Percentiles rank a stretch among this genome's conserved stretches.
phyloP scores from a whole-genome alignment of 129 eudicot genomes.

The Dittrichia graveolens region DNA sequence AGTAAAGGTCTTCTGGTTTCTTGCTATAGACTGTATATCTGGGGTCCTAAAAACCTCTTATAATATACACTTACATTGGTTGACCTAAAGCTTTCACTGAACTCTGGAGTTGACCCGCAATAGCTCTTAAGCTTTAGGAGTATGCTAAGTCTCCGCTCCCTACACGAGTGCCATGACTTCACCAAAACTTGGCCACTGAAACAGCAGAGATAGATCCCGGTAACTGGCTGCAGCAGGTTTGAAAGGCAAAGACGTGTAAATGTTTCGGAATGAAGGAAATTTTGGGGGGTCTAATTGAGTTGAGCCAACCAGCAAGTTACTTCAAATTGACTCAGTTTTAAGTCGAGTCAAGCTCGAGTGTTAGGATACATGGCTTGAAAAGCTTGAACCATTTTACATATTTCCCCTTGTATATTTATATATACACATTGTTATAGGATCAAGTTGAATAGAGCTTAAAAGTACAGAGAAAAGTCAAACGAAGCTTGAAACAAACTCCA shows the following conservation, averaged over 20 bases:
- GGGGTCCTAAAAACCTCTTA: slow-evolving; percentile 18
- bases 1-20: slow-evolving; percentile 3
- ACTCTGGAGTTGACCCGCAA: slow-evolving; percentile 34
- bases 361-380: no score
- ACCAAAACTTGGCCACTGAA: slow-evolving; percentile 21
- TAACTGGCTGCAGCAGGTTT: slow-evolving; percentile 23
- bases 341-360: no score
- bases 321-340: no score
- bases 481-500: no score
- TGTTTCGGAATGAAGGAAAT: neutral
- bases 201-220: slow-evolving; percentile 6
- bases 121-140: slow-evolving; percentile 37
- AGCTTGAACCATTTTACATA: no score
- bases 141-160: slow-evolving; percentile 19
- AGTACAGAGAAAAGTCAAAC: no score
- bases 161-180: neutral
- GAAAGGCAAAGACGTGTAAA: neutral
- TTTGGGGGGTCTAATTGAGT: no score
- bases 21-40: neutral
- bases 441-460: no score
- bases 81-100: slow-evolving; percentile 45
- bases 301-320: no score
- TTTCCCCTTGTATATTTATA: no score
- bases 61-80: slow-evolving; percentile 27
- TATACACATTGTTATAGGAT: no score